Evolutionary conservation across 176 grass and related monocot species (phyloP).

Genomic region (Triticum dicoccoides): DNA sequence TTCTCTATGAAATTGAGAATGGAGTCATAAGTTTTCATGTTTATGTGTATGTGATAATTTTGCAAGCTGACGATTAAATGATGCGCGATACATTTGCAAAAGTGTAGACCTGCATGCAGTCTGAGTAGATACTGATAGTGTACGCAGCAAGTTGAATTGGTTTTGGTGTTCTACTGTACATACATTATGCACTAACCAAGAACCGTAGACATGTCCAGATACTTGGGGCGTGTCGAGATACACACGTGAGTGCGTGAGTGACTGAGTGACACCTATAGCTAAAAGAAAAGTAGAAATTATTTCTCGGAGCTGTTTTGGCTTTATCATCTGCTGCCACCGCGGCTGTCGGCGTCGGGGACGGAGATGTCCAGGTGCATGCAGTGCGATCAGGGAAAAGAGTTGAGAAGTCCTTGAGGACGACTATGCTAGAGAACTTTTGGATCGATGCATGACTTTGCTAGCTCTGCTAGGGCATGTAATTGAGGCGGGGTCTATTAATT

Average conservation of each 20-base stretch:
- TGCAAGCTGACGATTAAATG: no score
- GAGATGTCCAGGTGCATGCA: background rate
- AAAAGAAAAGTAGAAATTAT: background rate
- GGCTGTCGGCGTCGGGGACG: background rate
- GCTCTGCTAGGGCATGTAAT: background rate
- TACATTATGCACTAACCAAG: background rate
- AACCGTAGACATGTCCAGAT: background rate
- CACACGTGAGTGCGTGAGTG: conserved; percentile 29
- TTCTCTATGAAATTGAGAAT: no score
- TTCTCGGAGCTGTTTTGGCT: background rate
- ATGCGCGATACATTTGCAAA: no score
- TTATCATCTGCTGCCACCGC: background rate
- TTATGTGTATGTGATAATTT: no score
- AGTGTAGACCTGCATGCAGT: no score
- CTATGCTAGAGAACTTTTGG: background rate
- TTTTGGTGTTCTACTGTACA: background rate
- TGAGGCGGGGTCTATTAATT: no score
- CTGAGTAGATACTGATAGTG: background rate
- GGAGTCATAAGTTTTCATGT: no score
- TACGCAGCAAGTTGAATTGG: background rate
- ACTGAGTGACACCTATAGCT: conserved; percentile 21
- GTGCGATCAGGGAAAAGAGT: background rate
- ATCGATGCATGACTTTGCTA: background rate
- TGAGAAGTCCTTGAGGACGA: background rate
- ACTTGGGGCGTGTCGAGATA: background rate